Evolutionary conservation across 176 grass and related monocot genomes (phyloP).

Genomic region (Elymus sibiricus): DNA sequence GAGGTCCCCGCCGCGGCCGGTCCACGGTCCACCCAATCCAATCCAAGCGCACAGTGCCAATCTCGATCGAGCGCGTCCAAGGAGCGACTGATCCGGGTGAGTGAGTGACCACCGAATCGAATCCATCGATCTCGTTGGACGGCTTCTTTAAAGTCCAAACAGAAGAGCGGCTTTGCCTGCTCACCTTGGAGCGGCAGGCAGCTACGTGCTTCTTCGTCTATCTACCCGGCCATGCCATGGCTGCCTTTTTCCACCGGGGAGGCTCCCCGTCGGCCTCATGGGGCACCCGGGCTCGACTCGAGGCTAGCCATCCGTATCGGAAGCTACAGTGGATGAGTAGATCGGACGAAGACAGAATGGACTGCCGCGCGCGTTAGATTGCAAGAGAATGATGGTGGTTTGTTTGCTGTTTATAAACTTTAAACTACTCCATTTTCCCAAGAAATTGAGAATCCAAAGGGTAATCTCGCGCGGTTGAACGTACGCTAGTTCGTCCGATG

Average conservation of each 20-base stretch:
- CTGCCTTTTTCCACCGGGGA: neutral
- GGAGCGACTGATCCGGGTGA: neutral
- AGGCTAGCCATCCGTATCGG: neutral
- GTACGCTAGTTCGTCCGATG: too few species aligned
- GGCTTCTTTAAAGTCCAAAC: neutral
- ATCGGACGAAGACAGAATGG: neutral
- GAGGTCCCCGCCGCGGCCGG: neutral
- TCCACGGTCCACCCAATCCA: neutral
- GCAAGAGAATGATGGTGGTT: too few species aligned
- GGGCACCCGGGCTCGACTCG: neutral
- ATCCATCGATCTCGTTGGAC: neutral
- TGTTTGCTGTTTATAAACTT: too few species aligned
- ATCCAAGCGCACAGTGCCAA: neutral
- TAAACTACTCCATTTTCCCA: too few species aligned
- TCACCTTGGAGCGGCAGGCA: neutral
- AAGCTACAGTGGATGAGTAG: too few species aligned
- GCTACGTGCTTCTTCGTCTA: too few species aligned
- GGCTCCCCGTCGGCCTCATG: neutral
- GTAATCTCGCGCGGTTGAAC: too few species aligned
- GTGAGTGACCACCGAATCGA: neutral
- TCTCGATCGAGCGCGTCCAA: neutral
- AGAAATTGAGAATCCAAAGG: too few species aligned
- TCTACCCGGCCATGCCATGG: too few species aligned
- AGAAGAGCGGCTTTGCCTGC: neutral
- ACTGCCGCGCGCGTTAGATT: too few species aligned